Evolutionary conservation across 2,329 filamentous ascomycete species (phyloP).

Genomic region (Penicillium sp.): DNA sequence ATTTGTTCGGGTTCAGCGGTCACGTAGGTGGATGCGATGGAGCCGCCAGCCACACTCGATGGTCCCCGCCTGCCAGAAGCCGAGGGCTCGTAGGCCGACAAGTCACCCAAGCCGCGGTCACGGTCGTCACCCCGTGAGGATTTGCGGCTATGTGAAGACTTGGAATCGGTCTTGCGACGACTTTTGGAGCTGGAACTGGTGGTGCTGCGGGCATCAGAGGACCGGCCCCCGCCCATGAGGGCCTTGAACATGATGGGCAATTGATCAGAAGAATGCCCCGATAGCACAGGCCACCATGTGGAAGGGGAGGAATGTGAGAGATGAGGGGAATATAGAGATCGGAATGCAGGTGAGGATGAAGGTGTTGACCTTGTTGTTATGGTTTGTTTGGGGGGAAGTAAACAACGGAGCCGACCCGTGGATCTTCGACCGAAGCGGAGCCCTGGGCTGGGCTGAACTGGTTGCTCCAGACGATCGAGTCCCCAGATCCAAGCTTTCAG

Average conservation of each 20-base stretch:
- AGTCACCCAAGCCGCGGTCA: conserved; percentile 38
- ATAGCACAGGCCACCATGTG: conserved; percentile 28
- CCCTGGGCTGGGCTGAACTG: conserved; percentile 8
- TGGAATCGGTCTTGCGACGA: conserved; percentile 32
- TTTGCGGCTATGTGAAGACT: conserved; percentile 36
- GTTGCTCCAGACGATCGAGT: conserved; percentile 29
- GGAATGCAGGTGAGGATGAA: conserved; percentile 3
- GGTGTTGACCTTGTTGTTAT: conserved; percentile 24
- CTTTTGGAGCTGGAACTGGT: conserved; percentile 29
- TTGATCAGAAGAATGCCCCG: conserved; percentile 23
- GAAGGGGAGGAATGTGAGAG: conserved; percentile 15
- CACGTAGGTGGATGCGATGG: conserved; percentile 36
- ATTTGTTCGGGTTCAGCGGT: conserved; percentile 35
- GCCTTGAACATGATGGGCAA: conserved; percentile 38
- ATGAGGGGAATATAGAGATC: background rate
- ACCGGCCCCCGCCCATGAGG: conserved; percentile 36
- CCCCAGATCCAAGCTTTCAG: background rate
- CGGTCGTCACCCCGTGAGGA: conserved; percentile 46
- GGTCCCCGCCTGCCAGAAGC: conserved; percentile 24
- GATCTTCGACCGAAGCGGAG: conserved; percentile 22
- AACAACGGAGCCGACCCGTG: conserved; percentile 35
- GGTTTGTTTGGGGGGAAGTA: conserved; percentile 28
- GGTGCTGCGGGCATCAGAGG: conserved; percentile 32
- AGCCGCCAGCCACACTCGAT: conserved; percentile 27
- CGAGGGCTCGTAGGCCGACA: conserved; percentile 26